Conservation (phyloP, 169 alveolate genomes). For the Plasmodium billcollinsi region DNA sequence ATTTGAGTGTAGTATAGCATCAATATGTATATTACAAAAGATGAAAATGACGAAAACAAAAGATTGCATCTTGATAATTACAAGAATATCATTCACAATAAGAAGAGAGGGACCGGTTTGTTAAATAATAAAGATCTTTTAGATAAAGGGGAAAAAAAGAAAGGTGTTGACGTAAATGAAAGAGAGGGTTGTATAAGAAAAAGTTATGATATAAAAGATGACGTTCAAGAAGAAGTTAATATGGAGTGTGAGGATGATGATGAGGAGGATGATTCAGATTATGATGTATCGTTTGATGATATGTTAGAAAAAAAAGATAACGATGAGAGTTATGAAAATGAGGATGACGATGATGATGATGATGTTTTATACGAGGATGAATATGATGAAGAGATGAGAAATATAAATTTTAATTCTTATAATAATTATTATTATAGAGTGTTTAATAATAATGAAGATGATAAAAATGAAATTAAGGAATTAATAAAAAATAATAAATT, state of each 20-base stretch:
- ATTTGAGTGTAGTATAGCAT: no score
- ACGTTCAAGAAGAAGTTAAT: neutral
- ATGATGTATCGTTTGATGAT: constrained; percentile 2
- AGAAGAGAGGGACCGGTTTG: constrained; percentile 27
- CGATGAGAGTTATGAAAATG: constrained; percentile 22
- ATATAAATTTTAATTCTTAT: constrained; percentile 51
- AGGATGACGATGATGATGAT: constrained; percentile 33
- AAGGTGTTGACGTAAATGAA: neutral
- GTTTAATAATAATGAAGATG: constrained; percentile 22
- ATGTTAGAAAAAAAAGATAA: constrained; percentile 24
- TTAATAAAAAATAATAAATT: neutral
- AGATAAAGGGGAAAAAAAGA: neutral
- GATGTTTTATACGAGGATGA: constrained; percentile 38
- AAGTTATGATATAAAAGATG: neutral
- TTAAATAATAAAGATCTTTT: constrained; percentile 15
- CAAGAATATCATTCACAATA: constrained; percentile 53
- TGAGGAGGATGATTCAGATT: constrained; percentile 13
- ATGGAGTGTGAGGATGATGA: constrained; percentile 8
- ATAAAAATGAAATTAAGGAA: neutral
- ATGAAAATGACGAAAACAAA: constrained; percentile 51
- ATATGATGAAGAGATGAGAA: constrained; percentile 26
- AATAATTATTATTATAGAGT: constrained; percentile 43
- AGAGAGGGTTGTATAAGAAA: neutral
- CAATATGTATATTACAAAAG: neutral
- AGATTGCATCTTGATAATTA: constrained; percentile 31